Percentiles rank a stretch among this genome's conserved stretches.
These are phyloP conservation scores for Sphaerulina vaccinii DNA, from an alignment of 2,329 filamentous ascomycete genomes.

Conservation along the genomic window DNA sequence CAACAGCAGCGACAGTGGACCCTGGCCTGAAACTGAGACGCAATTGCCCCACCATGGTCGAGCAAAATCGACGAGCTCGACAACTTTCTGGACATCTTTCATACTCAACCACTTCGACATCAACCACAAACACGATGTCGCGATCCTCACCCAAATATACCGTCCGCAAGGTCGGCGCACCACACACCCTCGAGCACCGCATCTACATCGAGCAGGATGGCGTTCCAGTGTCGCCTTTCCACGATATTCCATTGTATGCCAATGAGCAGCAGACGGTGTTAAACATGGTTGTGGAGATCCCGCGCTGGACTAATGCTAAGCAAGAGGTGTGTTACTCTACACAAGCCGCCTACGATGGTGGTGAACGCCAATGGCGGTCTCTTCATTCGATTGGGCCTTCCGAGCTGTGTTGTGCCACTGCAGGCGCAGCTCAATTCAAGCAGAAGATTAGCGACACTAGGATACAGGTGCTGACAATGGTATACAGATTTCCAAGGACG, in stretches of 20 bases:
- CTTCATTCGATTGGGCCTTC: no score
- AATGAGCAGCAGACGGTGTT: constrained; percentile 92
- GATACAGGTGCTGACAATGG: constrained; percentile 19
- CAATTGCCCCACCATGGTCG: constrained; percentile 29
- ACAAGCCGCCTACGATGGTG: neutral
- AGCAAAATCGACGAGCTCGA: constrained; percentile 29
- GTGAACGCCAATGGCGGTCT: no score
- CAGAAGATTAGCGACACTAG: neutral
- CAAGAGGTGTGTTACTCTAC: constrained; percentile 71
- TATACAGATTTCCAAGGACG: constrained; percentile 94
- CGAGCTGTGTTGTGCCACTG: neutral
- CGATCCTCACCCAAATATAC: constrained; percentile 66
- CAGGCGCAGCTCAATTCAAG: neutral
- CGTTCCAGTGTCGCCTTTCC: constrained; percentile 88
- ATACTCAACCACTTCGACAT: constrained; percentile 16
- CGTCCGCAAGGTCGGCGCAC: constrained; percentile 81
- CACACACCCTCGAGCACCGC: constrained; percentile 94
- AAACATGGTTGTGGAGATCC: constrained; percentile 99
- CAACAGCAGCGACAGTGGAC: constrained; percentile 20
- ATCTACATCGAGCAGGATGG: constrained; percentile 99
- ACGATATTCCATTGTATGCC: constrained; percentile 97
- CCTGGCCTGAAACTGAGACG: constrained; percentile 14
- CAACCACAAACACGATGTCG: constrained; percentile 11
- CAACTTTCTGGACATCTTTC: constrained; percentile 25
- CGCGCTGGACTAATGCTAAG: constrained; percentile 99